Percentiles rank a stretch among this genome's conserved stretches.
These are phyloP conservation scores for Fusarium austroafricanum DNA, from an alignment of 2,329 filamentous ascomycete species.

Conservation along the genomic window DNA sequence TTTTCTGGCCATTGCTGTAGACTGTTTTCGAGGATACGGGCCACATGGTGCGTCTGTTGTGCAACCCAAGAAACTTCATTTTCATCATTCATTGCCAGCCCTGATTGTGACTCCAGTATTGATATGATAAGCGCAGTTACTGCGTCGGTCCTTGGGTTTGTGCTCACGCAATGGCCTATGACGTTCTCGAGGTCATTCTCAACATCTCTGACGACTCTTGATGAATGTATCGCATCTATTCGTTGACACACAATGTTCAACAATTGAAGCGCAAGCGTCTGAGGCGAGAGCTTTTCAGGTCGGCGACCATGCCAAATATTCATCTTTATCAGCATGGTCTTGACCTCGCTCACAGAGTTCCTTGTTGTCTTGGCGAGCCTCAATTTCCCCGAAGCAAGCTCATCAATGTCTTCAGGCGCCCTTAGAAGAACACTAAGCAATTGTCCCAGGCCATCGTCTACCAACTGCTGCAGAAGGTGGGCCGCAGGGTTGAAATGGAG, in stretches of 20 bases:
- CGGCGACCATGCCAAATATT: slow-evolving; percentile 69
- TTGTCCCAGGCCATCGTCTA: slow-evolving; percentile 63
- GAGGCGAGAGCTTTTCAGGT: slow-evolving; percentile 67
- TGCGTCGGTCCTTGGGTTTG: slow-evolving; percentile 42
- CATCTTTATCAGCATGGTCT: slow-evolving; percentile 62
- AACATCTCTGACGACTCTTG: slow-evolving; percentile 47
- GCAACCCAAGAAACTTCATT: slow-evolving; percentile 39
- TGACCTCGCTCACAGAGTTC: slow-evolving; percentile 65
- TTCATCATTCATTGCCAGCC: slow-evolving; percentile 40
- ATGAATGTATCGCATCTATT: slow-evolving; percentile 46
- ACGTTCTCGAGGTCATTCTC: slow-evolving; percentile 44
- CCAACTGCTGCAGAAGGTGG: slow-evolving; percentile 68
- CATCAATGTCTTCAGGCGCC: slow-evolving; percentile 65
- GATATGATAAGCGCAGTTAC: slow-evolving; percentile 60
- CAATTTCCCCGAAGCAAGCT: slow-evolving; percentile 71
- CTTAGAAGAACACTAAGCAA: slow-evolving; percentile 68
- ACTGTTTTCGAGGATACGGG: slow-evolving; percentile 47
- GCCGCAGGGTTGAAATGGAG: slow-evolving; percentile 69
- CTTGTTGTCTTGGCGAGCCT: slow-evolving; percentile 76
- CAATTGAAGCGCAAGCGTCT: slow-evolving; percentile 71
- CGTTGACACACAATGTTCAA: slow-evolving; percentile 60
- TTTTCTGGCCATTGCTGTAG: slow-evolving; percentile 49
- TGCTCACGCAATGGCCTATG: slow-evolving; percentile 36
- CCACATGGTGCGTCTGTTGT: slow-evolving; percentile 47
- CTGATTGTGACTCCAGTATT: slow-evolving; percentile 52